Evolutionary conservation across 2,329 filamentous ascomycete genomes (phyloP), one percentile per base, ranked within the genome.

Genomic region (Monosporascus cannonballus): DNA sequence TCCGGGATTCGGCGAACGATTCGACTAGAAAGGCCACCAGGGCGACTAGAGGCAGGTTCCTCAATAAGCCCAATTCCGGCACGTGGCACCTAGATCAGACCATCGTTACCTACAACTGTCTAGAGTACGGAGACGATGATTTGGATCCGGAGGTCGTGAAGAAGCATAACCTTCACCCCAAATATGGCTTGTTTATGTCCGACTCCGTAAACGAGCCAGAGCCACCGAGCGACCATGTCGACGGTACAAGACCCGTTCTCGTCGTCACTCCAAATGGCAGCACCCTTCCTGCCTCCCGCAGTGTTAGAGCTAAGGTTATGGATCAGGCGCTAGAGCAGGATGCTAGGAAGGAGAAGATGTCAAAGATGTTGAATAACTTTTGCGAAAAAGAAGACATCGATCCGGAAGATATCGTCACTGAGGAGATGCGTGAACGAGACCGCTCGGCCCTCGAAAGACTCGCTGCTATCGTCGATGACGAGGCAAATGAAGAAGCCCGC

Each of bases 1-100:
- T 81, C 64, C 74, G 78, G 22, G 81, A 84, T 59, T 80, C 78
- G 4, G 75, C 75, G 55, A 84, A 84, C 54, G 78, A 80, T 58
- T 74, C 76, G 30, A 73, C 72, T 54, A 77, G 79, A 52, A 77
- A 77, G 22, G 77, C 78, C 47, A 81, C 75, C 36, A 74, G 73
- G 57, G 73, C 73, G 15, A 76, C 77, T 55, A 73, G 80, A 48
- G 79, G 79, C 60, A 77, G 75, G 62, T 83, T 76, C 59, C 69
- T 81, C 47, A 72, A 77, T 56, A 75, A 72, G 27, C 79, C 80
- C 38, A 80, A 81, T 61, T 76, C 75, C 45, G 76, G 75, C 53
- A 74, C 73, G 51, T 71, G 79, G 65, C 79, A 82, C 60, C 70
- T 79, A 55, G 81, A 84, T 58, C 76, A 77, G 54, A 76, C 75